A percentile compares a stretch with the other conserved stretches of the same genome.
Conservation (phyloP, 2,329 filamentous ascomycete genomes). For the Paraconiothyrium brasiliense region DNA sequence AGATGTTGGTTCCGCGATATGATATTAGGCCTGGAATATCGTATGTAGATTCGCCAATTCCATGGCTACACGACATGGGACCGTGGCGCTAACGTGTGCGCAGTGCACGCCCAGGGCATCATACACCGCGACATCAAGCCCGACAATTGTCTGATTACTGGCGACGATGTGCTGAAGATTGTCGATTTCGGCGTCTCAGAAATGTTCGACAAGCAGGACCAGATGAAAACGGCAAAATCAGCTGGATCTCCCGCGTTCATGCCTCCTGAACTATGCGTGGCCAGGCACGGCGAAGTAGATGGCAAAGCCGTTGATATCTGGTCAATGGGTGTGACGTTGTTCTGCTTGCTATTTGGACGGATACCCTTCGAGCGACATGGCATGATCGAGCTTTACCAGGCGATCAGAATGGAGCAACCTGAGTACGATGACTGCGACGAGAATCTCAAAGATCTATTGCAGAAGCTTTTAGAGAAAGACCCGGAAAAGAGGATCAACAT, state of each 20-base stretch:
- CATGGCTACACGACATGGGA: not conserved
- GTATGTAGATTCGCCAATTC: conserved; percentile 59
- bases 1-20: conserved; percentile 94
- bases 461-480: conserved; percentile 81
- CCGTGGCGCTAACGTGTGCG: conserved; percentile 32
- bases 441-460: conserved; percentile 78
- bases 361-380: conserved; percentile 85
- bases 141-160: conserved; percentile 90
- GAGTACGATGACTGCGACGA: conserved; percentile 70
- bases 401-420: conserved; percentile 78
- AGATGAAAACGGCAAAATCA: conserved; percentile 92
- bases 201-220: conserved; percentile 89
- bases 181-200: conserved; percentile 99
- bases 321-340: conserved; percentile 97
- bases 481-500: conserved; percentile 84
- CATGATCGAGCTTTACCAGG: conserved; percentile 87
- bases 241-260: conserved; percentile 95
- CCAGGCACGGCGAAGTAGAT: conserved; percentile 85
- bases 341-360: conserved; percentile 86
- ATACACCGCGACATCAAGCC: conserved; percentile 98
- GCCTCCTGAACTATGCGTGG: conserved; percentile 89
- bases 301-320: conserved; percentile 94
- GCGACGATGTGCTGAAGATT: conserved; percentile 93
- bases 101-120: conserved; percentile 91
- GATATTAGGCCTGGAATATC: conserved; percentile 92